A percentile compares a stretch with the other conserved stretches of the same genome.
Conservation (phyloP, 345 rosid genomes). For the Populus pruinosa region DNA sequence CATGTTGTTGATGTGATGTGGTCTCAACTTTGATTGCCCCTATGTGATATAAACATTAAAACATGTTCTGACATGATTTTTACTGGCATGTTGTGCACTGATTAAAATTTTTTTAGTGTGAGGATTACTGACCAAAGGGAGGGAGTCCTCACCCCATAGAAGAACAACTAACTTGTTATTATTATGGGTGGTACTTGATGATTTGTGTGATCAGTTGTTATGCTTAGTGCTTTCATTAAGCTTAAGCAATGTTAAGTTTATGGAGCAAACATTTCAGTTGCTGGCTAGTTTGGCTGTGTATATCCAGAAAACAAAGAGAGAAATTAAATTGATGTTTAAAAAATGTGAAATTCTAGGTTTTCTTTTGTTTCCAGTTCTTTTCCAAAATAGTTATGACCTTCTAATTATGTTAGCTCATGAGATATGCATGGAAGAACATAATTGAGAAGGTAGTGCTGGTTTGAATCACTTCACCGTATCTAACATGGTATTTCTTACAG, state of each 20-base stretch:
- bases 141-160: background rate
- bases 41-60: background rate
- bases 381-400: background rate
- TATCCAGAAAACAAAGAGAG: background rate
- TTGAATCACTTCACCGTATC: constrained; percentile 9
- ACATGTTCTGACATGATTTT: background rate
- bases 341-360: background rate
- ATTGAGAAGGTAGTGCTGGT: background rate
- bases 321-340: background rate
- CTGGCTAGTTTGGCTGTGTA: background rate
- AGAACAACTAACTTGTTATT: background rate
- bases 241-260: background rate
- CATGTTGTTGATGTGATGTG: background rate
- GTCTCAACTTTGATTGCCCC: background rate
- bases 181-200: background rate
- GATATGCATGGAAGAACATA: background rate
- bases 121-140: background rate
- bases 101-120: background rate
- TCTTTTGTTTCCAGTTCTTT: background rate
- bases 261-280: background rate
- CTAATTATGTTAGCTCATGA: background rate
- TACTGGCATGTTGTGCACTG: background rate
- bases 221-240: background rate
- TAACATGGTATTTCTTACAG: constrained; percentile 41
- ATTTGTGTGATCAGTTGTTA: background rate